Evolutionary conservation across 495 filamentous ascomycete species (phyloP).

Genomic region (Apiosordaria backusii): DNA sequence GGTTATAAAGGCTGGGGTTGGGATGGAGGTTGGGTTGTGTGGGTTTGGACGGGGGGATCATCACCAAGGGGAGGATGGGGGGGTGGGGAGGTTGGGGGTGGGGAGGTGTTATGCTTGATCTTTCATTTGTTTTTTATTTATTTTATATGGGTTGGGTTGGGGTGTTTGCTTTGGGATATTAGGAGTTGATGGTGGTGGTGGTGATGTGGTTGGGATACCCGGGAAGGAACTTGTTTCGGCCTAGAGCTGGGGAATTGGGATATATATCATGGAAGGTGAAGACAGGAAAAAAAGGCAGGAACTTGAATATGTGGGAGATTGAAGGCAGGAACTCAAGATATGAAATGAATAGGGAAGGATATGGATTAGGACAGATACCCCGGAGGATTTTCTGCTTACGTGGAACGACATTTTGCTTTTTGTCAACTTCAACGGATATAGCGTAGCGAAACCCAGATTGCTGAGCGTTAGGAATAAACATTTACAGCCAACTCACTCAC

Average conservation of each 20-base stretch:
- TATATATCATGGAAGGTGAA: neutral
- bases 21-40: slow-evolving; percentile 35
- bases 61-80: slow-evolving; percentile 7
- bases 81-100: slow-evolving; percentile 29
- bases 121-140: neutral
- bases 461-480: no score
- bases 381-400: neutral
- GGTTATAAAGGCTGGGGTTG: slow-evolving; percentile 35
- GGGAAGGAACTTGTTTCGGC: neutral
- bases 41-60: slow-evolving; percentile 32
- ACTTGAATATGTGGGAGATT: neutral
- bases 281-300: neutral
- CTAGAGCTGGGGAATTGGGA: neutral
- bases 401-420: no score
- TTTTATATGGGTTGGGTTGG: no score
- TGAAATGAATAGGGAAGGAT: neutral
- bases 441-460: no score
- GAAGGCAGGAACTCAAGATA: no score
- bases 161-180: no score
- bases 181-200: neutral
- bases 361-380: neutral
- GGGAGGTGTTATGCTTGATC: slow-evolving; percentile 40
- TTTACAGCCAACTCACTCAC: no score
- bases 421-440: no score
- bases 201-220: neutral